Percentiles rank a stretch among this genome's conserved stretches.
Conservation (phyloP, 169 alveolate genomes). For the Plasmodium yoelii region DNA sequence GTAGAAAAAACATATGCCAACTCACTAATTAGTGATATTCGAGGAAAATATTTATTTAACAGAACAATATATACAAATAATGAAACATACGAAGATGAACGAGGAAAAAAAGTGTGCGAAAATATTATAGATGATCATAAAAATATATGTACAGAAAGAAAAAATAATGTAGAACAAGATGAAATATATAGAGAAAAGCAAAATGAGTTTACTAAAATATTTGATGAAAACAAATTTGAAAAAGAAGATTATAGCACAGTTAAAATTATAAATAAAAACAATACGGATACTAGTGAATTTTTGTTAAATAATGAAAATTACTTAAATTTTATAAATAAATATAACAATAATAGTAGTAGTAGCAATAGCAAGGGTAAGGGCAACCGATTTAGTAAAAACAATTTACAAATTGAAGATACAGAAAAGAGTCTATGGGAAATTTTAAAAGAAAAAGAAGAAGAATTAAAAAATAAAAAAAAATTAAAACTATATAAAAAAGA, state of each 20-base stretch:
- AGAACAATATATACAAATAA: no score
- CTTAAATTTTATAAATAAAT: conserved; percentile 14
- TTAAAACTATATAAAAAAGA: conserved; percentile 39
- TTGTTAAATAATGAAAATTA: conserved; percentile 31
- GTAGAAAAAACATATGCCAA: no score
- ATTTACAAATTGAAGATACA: not conserved
- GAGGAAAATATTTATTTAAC: no score
- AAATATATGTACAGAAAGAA: no score
- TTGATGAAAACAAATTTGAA: conserved; percentile 22
- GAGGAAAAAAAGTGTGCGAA: not conserved
- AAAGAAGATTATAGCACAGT: conserved; percentile 45
- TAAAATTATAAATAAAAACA: conserved; percentile 24
- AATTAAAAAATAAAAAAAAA: conserved; percentile 40
- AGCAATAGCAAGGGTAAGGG: conserved; percentile 1
- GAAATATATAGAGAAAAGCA: conserved; percentile 20
- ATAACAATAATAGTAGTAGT: conserved; percentile 11
- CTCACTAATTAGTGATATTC: no score
- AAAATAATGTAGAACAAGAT: not conserved
- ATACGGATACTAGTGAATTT: conserved; percentile 5
- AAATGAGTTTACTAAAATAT: conserved; percentile 27
- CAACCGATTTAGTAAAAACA: conserved; percentile 17
- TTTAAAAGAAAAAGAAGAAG: conserved; percentile 67
- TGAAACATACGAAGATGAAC: not conserved
- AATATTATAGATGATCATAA: no score
- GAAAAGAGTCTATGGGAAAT: conserved; percentile 73